phyloP scores from a whole-genome alignment of 345 rosid genomes.

The Carallia pectinifolia region DNA sequence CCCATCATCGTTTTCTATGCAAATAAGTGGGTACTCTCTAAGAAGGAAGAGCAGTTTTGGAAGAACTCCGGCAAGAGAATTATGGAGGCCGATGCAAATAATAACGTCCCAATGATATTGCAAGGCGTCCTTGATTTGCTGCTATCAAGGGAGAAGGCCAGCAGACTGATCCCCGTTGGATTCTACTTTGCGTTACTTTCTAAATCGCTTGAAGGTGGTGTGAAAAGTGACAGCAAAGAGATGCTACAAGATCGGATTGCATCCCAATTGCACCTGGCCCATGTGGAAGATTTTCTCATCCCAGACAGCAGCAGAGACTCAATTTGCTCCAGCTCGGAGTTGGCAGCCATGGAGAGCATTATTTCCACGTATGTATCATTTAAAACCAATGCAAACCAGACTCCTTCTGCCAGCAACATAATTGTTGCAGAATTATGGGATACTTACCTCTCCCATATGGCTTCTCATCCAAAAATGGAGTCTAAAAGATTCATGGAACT shows the following conservation, averaged over 20 bases:
- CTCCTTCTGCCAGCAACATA: conserved; percentile 41
- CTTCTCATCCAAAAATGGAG: conserved; percentile 44
- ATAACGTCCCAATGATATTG: conserved; percentile 31
- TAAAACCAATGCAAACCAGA: conserved; percentile 30
- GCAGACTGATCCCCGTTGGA: conserved; percentile 60
- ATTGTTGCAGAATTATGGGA: conserved; percentile 67
- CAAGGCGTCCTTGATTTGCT: conserved; percentile 59
- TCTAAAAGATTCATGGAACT: conserved; percentile 49
- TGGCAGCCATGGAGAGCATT: conserved; percentile 54
- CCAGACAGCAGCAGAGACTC: conserved; percentile 34
- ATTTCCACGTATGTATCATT: conserved; percentile 45
- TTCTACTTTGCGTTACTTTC: conserved; percentile 66
- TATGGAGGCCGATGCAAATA: conserved; percentile 14
- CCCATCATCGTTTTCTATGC: conserved; percentile 63
- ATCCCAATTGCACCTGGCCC: conserved; percentile 50
- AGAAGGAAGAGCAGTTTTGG: conserved; percentile 41
- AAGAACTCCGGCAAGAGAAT: conserved; percentile 33
- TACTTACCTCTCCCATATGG: conserved; percentile 43
- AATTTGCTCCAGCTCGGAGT: conserved; percentile 44
- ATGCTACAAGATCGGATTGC: conserved; percentile 60
- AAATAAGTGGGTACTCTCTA: conserved; percentile 52
- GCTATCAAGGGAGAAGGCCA: conserved; percentile 48
- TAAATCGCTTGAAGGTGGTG: conserved; percentile 38
- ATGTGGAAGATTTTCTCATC: conserved; percentile 49
- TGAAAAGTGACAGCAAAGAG: conserved; percentile 36